phyloP scores from a whole-genome alignment of 2,329 filamentous ascomycete genomes.

The Colletotrichum costaricense region DNA sequence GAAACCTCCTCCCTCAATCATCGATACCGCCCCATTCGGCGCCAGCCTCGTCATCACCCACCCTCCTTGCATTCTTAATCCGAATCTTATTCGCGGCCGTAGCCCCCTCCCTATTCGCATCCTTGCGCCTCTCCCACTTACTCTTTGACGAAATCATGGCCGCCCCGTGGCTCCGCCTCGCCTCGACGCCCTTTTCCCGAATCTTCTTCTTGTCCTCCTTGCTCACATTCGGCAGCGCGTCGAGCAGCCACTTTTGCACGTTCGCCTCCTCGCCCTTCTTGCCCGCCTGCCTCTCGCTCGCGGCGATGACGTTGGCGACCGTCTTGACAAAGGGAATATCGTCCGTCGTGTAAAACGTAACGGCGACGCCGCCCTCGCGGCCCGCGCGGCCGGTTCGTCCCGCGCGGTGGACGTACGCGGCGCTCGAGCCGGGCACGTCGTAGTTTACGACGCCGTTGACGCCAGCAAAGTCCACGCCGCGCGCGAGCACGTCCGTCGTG shows the following conservation, averaged over 20 bases:
- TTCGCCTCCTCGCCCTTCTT: constrained; percentile 64
- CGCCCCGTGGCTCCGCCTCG: constrained; percentile 61
- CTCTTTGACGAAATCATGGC: constrained; percentile 86
- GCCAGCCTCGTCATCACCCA: constrained; percentile 44
- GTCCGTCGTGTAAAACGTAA: constrained; percentile 96
- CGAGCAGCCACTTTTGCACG: constrained; percentile 87
- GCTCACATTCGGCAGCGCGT: constrained; percentile 83
- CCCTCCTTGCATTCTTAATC: constrained; percentile 47
- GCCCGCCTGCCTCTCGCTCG: constrained; percentile 79
- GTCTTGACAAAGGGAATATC: constrained; percentile 90
- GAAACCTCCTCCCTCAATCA: constrained; percentile 43
- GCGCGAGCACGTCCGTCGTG: constrained; percentile 91
- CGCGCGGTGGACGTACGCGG: constrained; percentile 92
- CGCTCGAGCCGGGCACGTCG: constrained; percentile 91
- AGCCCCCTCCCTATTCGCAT: constrained; percentile 74
- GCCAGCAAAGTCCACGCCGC: constrained; percentile 93
- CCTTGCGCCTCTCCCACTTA: constrained; percentile 76
- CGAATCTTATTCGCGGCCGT: constrained; percentile 71
- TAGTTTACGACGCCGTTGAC: constrained; percentile 98
- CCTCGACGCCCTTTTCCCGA: constrained; percentile 84
- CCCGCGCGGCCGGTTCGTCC: constrained; percentile 92
- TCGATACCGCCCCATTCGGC: constrained; percentile 62
- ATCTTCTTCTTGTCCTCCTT: constrained; percentile 88
- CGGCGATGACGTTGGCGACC: constrained; percentile 91
- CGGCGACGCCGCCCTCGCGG: constrained; percentile 85